phyloP scores from a whole-genome alignment of 169 alveolate genomes.

The Cryptosporidium bovis region DNA sequence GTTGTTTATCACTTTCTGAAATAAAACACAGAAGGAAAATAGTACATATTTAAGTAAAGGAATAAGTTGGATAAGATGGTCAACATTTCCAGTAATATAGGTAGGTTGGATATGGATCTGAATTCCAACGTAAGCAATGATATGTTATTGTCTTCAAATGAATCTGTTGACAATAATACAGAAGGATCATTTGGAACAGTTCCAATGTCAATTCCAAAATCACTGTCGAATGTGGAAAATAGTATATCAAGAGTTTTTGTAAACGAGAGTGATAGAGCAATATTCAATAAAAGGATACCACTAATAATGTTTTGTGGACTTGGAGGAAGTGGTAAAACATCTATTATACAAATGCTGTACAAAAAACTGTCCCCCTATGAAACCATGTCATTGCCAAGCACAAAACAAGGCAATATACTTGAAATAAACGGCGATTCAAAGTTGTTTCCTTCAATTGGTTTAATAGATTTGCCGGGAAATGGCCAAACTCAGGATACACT shows the following conservation, averaged over 20 bases:
- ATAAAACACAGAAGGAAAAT: too few relatives aligned
- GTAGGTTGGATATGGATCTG: too few relatives aligned
- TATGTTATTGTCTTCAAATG: too few relatives aligned
- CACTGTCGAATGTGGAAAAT: background rate
- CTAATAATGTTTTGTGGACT: conserved; percentile 76
- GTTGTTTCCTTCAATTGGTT: conserved; percentile 72
- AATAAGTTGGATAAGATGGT: too few relatives aligned
- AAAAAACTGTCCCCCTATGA: conserved; percentile 81
- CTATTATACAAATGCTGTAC: conserved; percentile 80
- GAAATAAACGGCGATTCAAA: conserved; percentile 70
- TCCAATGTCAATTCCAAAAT: too few relatives aligned
- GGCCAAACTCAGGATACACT: conserved; percentile 69
- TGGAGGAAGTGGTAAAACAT: conserved; percentile 80
- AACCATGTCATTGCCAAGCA: conserved; percentile 76
- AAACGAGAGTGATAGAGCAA: conserved; percentile 27
- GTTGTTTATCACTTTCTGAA: too few relatives aligned
- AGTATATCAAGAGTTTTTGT: conserved; percentile 3
- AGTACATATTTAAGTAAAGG: too few relatives aligned
- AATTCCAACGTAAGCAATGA: too few relatives aligned
- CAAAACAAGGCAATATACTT: conserved; percentile 56
- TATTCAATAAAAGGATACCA: conserved; percentile 62
- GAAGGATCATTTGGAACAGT: too few relatives aligned
- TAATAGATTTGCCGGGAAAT: conserved; percentile 77
- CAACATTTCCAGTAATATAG: too few relatives aligned
- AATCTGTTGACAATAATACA: too few relatives aligned